Conservation (phyloP, 768 basidiomycete genomes). For the Tricholoma sp. region DNA sequence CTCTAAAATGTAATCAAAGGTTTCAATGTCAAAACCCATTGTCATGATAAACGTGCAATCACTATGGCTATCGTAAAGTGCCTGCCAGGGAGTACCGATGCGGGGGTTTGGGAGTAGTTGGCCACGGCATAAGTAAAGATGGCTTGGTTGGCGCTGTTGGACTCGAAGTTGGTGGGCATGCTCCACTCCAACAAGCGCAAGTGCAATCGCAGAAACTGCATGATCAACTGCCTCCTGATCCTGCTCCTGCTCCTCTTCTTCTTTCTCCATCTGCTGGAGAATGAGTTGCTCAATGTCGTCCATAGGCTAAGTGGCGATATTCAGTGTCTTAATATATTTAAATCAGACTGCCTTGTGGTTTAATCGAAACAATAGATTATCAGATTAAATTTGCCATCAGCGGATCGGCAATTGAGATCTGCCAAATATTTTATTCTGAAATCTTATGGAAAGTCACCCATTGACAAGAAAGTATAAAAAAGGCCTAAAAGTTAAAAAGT, state of each 20-base stretch:
- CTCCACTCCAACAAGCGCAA: background rate
- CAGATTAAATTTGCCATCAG: background rate
- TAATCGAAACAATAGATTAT: background rate
- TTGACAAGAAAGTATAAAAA: no score
- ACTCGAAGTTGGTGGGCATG: background rate
- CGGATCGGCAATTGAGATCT: background rate
- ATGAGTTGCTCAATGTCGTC: background rate
- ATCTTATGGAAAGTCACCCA: background rate
- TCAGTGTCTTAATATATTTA: background rate
- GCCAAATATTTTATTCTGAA: background rate
- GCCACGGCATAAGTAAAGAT: conserved; percentile 17
- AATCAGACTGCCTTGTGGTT: background rate
- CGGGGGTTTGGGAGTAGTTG: conserved; percentile 20
- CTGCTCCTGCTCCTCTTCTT: conserved; percentile 2
- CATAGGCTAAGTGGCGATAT: no score
- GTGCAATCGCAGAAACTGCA: background rate
- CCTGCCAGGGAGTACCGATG: conserved; percentile 29
- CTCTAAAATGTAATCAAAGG: conserved; percentile 29
- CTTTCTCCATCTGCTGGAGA: conserved; percentile 3
- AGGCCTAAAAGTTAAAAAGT: no score
- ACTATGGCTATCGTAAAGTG: conserved; percentile 22
- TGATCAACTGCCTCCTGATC: no score
- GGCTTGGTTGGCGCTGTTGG: conserved; percentile 5
- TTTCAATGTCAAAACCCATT: conserved; percentile 36
- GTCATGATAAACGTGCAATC: conserved; percentile 41